Percentiles rank a stretch among this genome's conserved stretches.
These are phyloP conservation scores for Globisporangium canariense DNA, from an alignment of 352 stramenopile genomes.

Conservation along the genomic window DNA sequence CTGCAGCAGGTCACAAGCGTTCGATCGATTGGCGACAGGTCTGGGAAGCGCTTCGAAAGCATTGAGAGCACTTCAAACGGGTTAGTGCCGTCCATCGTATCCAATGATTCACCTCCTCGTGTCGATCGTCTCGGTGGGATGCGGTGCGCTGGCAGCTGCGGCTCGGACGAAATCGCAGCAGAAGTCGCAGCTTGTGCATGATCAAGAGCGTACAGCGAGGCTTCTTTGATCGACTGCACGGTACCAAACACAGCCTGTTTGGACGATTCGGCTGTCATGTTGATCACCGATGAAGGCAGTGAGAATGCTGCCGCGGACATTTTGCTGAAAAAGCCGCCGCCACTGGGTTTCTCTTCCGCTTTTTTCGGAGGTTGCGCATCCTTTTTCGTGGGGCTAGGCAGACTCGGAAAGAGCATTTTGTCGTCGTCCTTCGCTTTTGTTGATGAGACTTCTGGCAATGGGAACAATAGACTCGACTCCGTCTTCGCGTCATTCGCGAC, in stretches of 20 bases:
- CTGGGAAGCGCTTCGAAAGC: conserved; percentile 72
- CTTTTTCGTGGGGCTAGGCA: background rate
- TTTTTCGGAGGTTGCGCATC: conserved; percentile 7
- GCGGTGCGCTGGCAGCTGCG: conserved; percentile 26
- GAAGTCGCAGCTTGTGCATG: conserved; percentile 64
- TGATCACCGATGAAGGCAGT: conserved; percentile 61
- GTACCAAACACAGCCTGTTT: conserved; percentile 67
- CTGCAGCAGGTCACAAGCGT: conserved; percentile 69
- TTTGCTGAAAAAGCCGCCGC: conserved; percentile 61
- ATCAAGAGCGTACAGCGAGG: conserved; percentile 69
- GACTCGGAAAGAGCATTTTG: conserved; percentile 10
- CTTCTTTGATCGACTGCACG: conserved; percentile 72
- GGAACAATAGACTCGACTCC: background rate
- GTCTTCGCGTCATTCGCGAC: background rate
- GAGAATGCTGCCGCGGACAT: conserved; percentile 57
- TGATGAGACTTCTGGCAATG: background rate
- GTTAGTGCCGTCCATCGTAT: conserved; percentile 19
- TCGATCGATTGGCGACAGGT: conserved; percentile 68
- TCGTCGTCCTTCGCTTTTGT: conserved; percentile 2
- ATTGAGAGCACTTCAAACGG: conserved; percentile 53
- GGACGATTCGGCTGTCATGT: conserved; percentile 54
- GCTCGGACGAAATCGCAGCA: conserved; percentile 52
- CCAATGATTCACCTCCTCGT: background rate
- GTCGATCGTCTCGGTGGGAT: conserved; percentile 8
- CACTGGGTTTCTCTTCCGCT: conserved; percentile 21